Conservation (phyloP, 176 grass and related monocot genomes). For the Aechmea fasciata region DNA sequence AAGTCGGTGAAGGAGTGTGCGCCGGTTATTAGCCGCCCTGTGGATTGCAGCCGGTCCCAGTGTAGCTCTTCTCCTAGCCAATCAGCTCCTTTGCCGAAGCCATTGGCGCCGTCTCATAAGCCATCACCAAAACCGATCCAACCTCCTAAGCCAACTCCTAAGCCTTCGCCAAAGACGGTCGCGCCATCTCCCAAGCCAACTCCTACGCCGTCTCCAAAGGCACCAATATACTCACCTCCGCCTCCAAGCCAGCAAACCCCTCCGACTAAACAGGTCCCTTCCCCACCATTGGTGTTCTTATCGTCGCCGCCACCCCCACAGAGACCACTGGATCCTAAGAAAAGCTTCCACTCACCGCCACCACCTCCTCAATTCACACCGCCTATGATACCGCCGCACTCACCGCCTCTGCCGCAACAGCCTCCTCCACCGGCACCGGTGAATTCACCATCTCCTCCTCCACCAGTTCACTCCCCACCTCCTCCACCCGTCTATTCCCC, state of each 20-base stretch:
- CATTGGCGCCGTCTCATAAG: not conserved
- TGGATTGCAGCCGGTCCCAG: constrained; percentile 35
- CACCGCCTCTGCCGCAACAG: not conserved
- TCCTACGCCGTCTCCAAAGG: not conserved
- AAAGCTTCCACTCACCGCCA: not conserved
- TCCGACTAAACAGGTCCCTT: not conserved
- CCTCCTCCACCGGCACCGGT: not conserved
- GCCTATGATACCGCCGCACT: too few relatives aligned
- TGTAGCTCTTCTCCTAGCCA: constrained; percentile 5
- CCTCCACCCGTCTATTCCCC: too few relatives aligned
- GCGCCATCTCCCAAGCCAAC: not conserved
- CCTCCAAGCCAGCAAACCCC: not conserved
- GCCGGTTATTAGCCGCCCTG: constrained; percentile 28
- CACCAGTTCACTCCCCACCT: not conserved
- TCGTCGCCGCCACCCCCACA: constrained; percentile 8
- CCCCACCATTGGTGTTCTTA: constrained; percentile 1
- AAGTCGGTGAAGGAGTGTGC: constrained; percentile 42
- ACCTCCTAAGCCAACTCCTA: not conserved
- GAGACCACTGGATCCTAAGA: not conserved
- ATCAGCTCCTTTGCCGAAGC: not conserved
- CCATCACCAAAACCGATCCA: not conserved
- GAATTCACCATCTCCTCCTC: not conserved
- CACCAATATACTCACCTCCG: not conserved
- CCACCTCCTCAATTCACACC: not conserved
- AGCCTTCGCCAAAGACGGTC: not conserved